Base-by-base conservation (phyloP, 345 rosid genomes). In the Cochlearia excelsa region DNA sequence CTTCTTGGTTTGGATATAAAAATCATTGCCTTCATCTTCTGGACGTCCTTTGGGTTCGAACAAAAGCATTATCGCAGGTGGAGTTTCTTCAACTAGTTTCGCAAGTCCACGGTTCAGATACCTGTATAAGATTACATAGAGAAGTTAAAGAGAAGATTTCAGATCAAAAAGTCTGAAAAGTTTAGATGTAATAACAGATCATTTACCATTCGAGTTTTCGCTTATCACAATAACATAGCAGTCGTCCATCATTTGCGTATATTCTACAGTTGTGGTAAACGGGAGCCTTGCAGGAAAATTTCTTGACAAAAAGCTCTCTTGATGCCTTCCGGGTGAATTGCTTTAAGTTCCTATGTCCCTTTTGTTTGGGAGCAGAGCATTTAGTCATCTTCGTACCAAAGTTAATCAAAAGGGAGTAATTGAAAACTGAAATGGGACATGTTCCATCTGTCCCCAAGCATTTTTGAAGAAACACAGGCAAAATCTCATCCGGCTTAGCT, bases 11-110 rank as follows among this genome's bases (percentile, higher is more conserved):
- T 87, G 99, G 48, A 87, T 90, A 68, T 93, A 93, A 72, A 93
- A 93, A 41, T 84, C 99, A 79, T 89, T 93, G 46, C 71, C 96
- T 75, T 93, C 97, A 76, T 93, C 97, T 74, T 93, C 99, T 3
- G 97, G 99, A 49, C 87, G 95, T 8, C 97, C 99, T 77, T 93
- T 93, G 0, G 96, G 99, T 63, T 93, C 97, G 59, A 93, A 93
- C 55, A 82, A 78, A 63, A 89, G 97, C 82, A 79, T 89, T 71
- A 93, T 90, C 39, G 95, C 90, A 53, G 88, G 95, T 27, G 99
- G 96, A 16, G 78, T 66, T 26, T 87, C 84, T 38, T 87, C 96
- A 59, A 87, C 76, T 56, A 85, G 82, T 71, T 89, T 87, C 5
- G 96, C 99, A 26, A 93, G 83, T 52, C 79, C 84, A 52, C 96